Evolutionary conservation across 192 early-diverging fungal species (phyloP), one percentile per base, ranked within the genome.

Genomic region (Coemansia reversa): DNA sequence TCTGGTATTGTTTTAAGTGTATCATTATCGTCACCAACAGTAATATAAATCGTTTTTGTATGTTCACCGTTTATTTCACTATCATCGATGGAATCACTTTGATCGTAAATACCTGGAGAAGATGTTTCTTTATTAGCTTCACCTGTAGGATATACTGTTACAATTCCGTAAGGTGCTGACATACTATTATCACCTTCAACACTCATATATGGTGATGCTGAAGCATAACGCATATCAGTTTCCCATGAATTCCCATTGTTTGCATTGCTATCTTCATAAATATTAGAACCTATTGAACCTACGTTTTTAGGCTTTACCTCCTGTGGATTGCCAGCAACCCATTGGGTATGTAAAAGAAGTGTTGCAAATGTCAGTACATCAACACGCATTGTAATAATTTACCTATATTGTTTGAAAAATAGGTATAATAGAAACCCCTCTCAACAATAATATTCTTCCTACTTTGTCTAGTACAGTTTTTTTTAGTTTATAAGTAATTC

Each of bases 321-420:
- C 55, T 24, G 25, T 8, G 55, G 63, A 55, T 54, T 65, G 63
- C 63, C 63, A 20, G 63, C 63, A 65, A 65, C 63, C 63, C 55
- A 20, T 27, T 48, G 63, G 7, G 57, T 12, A 19, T 35, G 47
- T 39, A 54, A 48, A 8, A 64, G 39, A 24, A 64, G 62, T 7
- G 35, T 53, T 27, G 55, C 27, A 7, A 54, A 54, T 19, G 39
- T 16, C 27, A 64, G 51, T 18, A 54, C 33, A 47, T 64, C 18
- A 19, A 54, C 53, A 16, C 28, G 52, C 62, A 64, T 64, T 6
- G 33, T 54, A 51, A 5, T 3, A n/a, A n/a, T n/a, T n/a, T n/a
- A n/a, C n/a, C n/a, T n/a, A n/a, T n/a, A n/a, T n/a, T n/a, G n/a
- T n/a, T n/a, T n/a, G n/a, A n/a, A n/a, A n/a, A n/a, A n/a, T n/a